phyloP scores from a whole-genome alignment of 2,329 filamentous ascomycete genomes.

The Xylaria arbuscula region DNA sequence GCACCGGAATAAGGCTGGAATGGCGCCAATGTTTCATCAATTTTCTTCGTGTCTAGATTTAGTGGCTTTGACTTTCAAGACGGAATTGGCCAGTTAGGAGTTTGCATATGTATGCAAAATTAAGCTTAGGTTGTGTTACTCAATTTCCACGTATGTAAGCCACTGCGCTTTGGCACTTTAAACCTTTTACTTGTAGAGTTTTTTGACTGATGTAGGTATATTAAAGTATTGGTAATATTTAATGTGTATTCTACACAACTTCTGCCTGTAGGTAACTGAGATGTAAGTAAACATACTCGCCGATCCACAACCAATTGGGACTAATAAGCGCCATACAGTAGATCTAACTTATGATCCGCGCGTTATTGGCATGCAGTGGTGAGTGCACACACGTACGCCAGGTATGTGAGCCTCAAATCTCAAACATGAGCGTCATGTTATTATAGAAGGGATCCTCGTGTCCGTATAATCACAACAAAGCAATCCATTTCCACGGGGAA shows the following conservation, averaged over 20 bases:
- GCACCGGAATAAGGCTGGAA: conserved; percentile 10
- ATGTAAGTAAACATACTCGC: not conserved
- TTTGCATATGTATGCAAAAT: not conserved
- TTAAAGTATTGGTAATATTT: not conserved
- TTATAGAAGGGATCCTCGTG: conserved; percentile 20
- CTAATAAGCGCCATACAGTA: conserved; percentile 12
- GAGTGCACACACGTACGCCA: not conserved
- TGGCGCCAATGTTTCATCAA: conserved; percentile 11
- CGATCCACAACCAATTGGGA: not conserved
- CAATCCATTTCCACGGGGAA: not conserved
- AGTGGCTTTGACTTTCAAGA: not conserved
- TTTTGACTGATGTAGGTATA: too few species aligned
- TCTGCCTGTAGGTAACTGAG: not conserved
- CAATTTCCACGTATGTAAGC: not conserved
- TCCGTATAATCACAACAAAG: not conserved
- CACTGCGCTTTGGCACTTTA: not conserved
- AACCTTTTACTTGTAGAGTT: too few species aligned
- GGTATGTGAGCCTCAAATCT: conserved; percentile 18
- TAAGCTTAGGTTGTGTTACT: not conserved
- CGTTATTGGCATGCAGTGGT: not conserved
- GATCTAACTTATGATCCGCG: not conserved
- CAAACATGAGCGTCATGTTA: conserved; percentile 28
- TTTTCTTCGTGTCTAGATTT: conserved; percentile 4
- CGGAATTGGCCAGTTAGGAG: conserved; percentile 2
- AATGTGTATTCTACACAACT: not conserved